Evolutionary conservation across 2,329 filamentous ascomycete species (phyloP).

Genomic region (Aspergillus pseudonomiae): DNA sequence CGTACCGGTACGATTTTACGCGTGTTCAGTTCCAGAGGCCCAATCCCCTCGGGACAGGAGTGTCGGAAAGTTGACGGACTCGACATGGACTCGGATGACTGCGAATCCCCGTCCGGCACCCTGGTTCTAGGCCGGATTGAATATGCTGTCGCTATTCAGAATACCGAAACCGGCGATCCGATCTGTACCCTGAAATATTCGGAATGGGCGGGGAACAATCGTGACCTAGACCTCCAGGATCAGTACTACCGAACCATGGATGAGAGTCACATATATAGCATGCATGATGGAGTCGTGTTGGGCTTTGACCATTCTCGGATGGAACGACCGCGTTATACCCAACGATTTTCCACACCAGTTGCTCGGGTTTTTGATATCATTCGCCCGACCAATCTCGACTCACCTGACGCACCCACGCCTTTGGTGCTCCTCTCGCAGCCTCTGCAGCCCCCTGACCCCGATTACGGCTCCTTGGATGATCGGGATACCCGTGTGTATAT

Average conservation of each 20-base stretch:
- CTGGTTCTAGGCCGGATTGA: conserved; percentile 84
- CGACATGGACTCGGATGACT: conserved; percentile 68
- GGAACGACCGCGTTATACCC: conserved; percentile 63
- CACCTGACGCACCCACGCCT: conserved; percentile 64
- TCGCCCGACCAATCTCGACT: conserved; percentile 68
- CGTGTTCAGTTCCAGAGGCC: conserved; percentile 77
- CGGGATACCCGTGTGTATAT: conserved; percentile 74
- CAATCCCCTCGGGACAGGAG: conserved; percentile 71
- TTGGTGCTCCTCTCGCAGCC: conserved; percentile 88
- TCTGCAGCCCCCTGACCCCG: conserved; percentile 58
- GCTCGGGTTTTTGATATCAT: conserved; percentile 88
- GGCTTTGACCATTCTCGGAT: conserved; percentile 70
- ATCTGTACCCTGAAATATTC: conserved; percentile 91
- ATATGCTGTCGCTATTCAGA: conserved; percentile 85
- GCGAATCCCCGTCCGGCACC: conserved; percentile 72
- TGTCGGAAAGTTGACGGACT: conserved; percentile 71
- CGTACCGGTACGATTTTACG: conserved; percentile 80
- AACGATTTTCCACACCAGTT: conserved; percentile 75
- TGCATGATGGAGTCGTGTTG: conserved; percentile 81
- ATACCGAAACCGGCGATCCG: conserved; percentile 69
- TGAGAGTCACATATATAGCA: conserved; percentile 83
- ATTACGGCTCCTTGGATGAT: conserved; percentile 49
- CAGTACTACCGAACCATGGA: conserved; percentile 83
- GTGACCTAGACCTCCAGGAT: conserved; percentile 80
- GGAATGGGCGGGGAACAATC: conserved; percentile 93